Evolutionary conservation across 768 basidiomycete species (phyloP).

Genomic region (button mushroom (Agaricus bisporus)): DNA sequence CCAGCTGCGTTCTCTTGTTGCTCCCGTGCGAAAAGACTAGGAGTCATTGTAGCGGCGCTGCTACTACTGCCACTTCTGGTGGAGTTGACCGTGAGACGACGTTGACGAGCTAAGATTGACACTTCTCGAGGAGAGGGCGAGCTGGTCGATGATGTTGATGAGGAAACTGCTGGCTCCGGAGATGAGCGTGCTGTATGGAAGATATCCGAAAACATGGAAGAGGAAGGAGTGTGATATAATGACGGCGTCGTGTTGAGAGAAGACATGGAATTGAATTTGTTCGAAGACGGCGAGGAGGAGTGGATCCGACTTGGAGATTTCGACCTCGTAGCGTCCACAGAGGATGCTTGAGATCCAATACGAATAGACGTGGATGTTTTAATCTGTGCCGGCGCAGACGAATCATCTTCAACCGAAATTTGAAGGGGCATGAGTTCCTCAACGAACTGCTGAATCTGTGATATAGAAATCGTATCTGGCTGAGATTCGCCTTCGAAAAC

Average conservation of each 20-base stretch:
- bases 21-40: slow-evolving; percentile 45
- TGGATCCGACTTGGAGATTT: slow-evolving; percentile 28
- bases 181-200: slow-evolving; percentile 60
- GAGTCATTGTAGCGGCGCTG: slow-evolving; percentile 53
- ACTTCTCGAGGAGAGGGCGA: slow-evolving; percentile 18
- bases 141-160: neutral
- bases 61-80: slow-evolving; percentile 36
- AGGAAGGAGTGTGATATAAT: slow-evolving; percentile 74
- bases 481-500: slow-evolving; percentile 16
- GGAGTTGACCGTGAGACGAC: slow-evolving; percentile 23
- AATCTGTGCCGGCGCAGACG: neutral
- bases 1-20: slow-evolving; percentile 10
- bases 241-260: slow-evolving; percentile 54
- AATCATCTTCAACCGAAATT: slow-evolving; percentile 8
- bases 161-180: slow-evolving; percentile 31
- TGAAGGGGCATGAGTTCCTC: slow-evolving; percentile 47
- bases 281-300: slow-evolving; percentile 39
- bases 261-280: slow-evolving; percentile 45
- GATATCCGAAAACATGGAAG: slow-evolving; percentile 64
- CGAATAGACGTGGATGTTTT: neutral
- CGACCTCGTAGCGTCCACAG: neutral
- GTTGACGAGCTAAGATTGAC: slow-evolving; percentile 8
- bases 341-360: slow-evolving; percentile 15
- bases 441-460: slow-evolving; percentile 48
- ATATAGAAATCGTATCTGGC: slow-evolving; percentile 24